Percentiles rank a stretch among this genome's conserved stretches.
phyloP scores from a whole-genome alignment of 345 rosid genomes.

The Melaleuca quinquenervia region DNA sequence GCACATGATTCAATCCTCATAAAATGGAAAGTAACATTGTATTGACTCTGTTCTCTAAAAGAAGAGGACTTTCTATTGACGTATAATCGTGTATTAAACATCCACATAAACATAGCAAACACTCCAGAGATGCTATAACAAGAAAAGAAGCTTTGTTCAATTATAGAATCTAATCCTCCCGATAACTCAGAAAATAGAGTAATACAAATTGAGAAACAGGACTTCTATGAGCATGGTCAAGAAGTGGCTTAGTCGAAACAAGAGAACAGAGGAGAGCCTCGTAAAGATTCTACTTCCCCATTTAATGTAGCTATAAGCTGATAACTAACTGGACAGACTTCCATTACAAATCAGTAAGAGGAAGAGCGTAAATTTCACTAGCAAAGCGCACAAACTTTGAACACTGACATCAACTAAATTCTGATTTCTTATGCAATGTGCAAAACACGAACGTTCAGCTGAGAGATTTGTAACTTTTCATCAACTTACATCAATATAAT shows the following conservation, averaged over 20 bases:
- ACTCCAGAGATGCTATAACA: not conserved
- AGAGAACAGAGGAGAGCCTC: not conserved
- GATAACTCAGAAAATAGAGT: not conserved
- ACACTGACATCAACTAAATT: not conserved
- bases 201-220: too few relatives aligned
- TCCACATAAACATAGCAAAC: not conserved
- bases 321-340: not conserved
- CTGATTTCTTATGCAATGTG: not conserved
- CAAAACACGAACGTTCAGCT: not conserved
- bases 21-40: not conserved
- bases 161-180: not conserved
- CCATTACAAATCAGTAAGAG: not conserved
- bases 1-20: not conserved
- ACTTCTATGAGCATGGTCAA: not conserved
- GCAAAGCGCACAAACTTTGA: not conserved
- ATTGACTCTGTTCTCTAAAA: not conserved
- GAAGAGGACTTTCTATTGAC: not conserved
- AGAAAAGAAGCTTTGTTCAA: not conserved
- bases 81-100: not conserved
- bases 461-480: not conserved
- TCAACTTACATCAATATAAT: conserved; percentile 5
- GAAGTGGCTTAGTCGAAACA: not conserved
- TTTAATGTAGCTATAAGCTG: not conserved
- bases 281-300: not conserved
- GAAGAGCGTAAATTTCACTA: not conserved